Base-by-base conservation (phyloP, 2,329 filamentous ascomycete genomes). In the Mycosphaerella sp. region DNA sequence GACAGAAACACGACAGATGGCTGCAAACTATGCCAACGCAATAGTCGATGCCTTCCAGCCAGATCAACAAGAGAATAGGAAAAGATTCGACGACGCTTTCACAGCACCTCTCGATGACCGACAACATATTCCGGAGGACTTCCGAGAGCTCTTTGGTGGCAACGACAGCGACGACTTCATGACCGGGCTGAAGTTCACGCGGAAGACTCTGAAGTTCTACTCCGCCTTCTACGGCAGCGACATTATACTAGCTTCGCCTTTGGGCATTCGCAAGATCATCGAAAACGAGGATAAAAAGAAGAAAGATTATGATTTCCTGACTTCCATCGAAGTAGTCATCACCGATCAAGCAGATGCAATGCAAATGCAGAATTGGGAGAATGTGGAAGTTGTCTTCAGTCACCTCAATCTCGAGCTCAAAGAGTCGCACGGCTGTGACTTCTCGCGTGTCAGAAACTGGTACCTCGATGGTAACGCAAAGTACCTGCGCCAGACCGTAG, bases 111-210 rank as follows among this genome's bases (percentile, higher is more conserved):
- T 87, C 21, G 79, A 84, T 55, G 82, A 84, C 26, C 53, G 57
- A 10, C 76, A 80, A 7, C 83, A 87, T 66, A 89, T 89, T 66
- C 86, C 93, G 0, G 85, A 85, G 2, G 93, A 97, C 69, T 97
- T 95, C 72, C 79, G 81, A 23, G 87, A 95, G 53, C 78, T 97
- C 0, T 98, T 98, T 66, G 85, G 85, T 57, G 93, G 93, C 55
- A 97, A 96, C 68, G 89, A 95, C 68, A 93, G 97, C 68, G 93
- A 98, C 73, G 93, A 95, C 81, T 98, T 97, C 74, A 84, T 92
- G 2, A 76, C 97, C 1, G 93, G 92, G n/a, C 73, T 98, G 67
- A 98, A 97, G 72, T 95, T 98, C 69, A 97, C 93, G 0, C 83
- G 93, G 57, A 97, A 96, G 73, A 95, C 90, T 0, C 78, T 97